These are phyloP conservation scores for Setomelanomma holmii DNA, from an alignment of 2,329 filamentous ascomycete genomes.

Conservation along the genomic window DNA sequence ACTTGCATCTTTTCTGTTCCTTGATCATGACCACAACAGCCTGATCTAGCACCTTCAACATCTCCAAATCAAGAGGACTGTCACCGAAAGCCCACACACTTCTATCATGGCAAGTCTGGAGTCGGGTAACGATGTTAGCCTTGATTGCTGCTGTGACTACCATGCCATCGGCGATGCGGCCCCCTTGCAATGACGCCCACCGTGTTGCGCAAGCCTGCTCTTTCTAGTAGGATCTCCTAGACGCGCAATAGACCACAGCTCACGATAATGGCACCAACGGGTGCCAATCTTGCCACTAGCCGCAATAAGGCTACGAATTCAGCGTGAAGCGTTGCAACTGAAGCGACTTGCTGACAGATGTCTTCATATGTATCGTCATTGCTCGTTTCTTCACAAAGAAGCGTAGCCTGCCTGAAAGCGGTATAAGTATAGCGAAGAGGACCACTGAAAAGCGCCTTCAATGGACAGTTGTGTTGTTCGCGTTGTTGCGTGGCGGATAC, in stretches of 20 bases:
- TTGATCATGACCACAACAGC: conserved; percentile 65
- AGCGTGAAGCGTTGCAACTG: conserved; percentile 51
- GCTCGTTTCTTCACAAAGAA: conserved; percentile 60
- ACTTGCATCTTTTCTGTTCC: conserved; percentile 54
- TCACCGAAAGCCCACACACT: conserved; percentile 67
- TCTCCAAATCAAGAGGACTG: conserved; percentile 64
- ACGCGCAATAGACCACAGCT: conserved; percentile 62
- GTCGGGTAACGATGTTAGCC: conserved; percentile 52
- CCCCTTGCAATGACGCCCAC: conserved; percentile 63
- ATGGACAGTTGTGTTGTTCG: too few species aligned
- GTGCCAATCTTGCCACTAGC: conserved; percentile 30
- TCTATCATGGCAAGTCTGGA: conserved; percentile 46
- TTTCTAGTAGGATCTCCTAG: conserved; percentile 63
- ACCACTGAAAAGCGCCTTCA: conserved; percentile 58
- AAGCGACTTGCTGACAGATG: conserved; percentile 56
- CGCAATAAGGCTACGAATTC: conserved; percentile 58
- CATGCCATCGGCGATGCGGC: conserved; percentile 55
- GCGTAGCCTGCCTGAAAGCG: conserved; percentile 62
- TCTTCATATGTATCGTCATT: conserved; percentile 53
- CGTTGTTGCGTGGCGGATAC: not conserved
- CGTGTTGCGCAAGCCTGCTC: conserved; percentile 47
- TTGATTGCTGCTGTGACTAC: conserved; percentile 63
- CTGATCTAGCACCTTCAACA: conserved; percentile 62
- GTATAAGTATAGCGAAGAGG: conserved; percentile 59
- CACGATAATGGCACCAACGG: conserved; percentile 59